Evolutionary conservation across 2,329 filamentous ascomycete species (phyloP).

Genomic region (Aspergillus sp.): DNA sequence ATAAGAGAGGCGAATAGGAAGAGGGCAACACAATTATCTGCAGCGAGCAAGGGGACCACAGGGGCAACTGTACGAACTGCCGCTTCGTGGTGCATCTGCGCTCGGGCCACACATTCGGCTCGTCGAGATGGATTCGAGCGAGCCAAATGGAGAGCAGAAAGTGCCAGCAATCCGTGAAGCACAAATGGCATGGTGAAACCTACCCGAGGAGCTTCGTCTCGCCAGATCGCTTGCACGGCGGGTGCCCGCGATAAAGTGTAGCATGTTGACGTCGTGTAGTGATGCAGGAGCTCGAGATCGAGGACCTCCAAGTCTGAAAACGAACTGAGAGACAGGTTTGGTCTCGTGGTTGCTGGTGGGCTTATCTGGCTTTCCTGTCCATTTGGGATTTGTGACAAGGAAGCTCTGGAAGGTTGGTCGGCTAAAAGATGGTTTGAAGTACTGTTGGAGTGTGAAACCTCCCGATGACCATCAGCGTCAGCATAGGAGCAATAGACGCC

Average conservation of each 20-base stretch:
- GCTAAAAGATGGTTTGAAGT: not conserved
- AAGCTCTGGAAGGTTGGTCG: not conserved
- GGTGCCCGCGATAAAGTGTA: slow-evolving; percentile 47
- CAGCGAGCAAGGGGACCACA: not conserved
- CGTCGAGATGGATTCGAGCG: slow-evolving; percentile 32
- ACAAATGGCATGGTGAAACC: slow-evolving; percentile 50
- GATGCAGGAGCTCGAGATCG: slow-evolving; percentile 55
- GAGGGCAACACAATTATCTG: not conserved
- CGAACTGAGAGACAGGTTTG: not conserved
- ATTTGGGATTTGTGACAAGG: not conserved
- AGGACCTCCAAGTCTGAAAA: slow-evolving; percentile 24
- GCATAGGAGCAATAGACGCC: slow-evolving; percentile 21
- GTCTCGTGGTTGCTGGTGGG: not conserved
- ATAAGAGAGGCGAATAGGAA: not conserved
- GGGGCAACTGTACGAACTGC: slow-evolving; percentile 31
- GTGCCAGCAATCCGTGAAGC: slow-evolving; percentile 49
- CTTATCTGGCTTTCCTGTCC: not conserved
- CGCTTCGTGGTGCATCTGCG: slow-evolving; percentile 36
- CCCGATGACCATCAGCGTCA: not conserved
- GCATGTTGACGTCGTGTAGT: slow-evolving; percentile 52
- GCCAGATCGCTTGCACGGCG: slow-evolving; percentile 47
- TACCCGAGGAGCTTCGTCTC: slow-evolving; percentile 47
- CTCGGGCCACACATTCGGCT: slow-evolving; percentile 42
- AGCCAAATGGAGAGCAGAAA: slow-evolving; percentile 52
- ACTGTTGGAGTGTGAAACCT: not conserved